Evolutionary conservation across 2,329 filamentous ascomycete species (phyloP), one percentile per base, ranked within the genome.

Genomic region (Coleophoma eucalyptorum): DNA sequence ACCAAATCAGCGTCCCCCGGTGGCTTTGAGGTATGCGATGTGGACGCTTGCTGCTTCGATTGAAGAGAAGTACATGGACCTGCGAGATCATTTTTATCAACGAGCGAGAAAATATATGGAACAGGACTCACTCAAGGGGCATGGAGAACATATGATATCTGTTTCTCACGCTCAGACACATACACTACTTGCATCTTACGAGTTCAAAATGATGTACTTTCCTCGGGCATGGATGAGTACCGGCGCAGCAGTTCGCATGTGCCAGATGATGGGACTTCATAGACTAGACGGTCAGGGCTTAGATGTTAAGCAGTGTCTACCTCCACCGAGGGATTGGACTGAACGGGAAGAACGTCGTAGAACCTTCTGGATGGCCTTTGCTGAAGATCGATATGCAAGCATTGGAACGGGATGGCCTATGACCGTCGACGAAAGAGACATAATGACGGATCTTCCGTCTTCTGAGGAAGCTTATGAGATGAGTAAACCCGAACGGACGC

Each of bases 181-280:
- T 78, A 76, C 84, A 21, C 73, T 97, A 18, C 77, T 95, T 44
- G 82, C 85, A 5, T 84, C 81, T 0, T 97, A 96, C 62, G 94
- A 99, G 68, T 97, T 97, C 75, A 96, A 93, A 71, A 88, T 89
- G 79, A 96, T 97, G 89, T 95, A 91, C 67, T 97, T 97, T 61
- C 93, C 94, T 1, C 78, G 94, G 58, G 94, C 94, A 1, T 97
- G 94, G 94, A 83, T 96, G 72, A 97, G 89, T 59, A 87, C 89
- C 3, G 94, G 93, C 19, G 79, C 89, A 54, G 87, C 87, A 4
- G 82, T 87, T n/a, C 81, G 93, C 46, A 70, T 97, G 49, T 82
- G 83, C 46, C 87, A 96, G 63, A 97, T 97, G 92, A 90, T 96
- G 73, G 90, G 93, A 8, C 72, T 97, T 34, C 90, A 97, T 68